Evolutionary conservation across 148 eudicot species (phyloP).

Genomic region (Camellia japonica): DNA sequence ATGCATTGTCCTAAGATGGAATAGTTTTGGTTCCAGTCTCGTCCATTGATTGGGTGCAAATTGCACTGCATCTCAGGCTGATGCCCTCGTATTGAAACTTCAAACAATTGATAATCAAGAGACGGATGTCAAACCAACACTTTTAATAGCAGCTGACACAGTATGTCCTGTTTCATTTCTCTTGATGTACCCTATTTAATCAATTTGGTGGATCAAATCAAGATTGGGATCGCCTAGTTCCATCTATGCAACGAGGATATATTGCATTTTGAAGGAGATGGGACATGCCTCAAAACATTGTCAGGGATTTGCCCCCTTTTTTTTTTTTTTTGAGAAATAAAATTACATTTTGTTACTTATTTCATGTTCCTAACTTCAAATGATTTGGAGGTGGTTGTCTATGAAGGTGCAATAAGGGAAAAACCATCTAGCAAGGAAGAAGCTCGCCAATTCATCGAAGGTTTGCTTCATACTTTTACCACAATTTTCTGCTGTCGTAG

Average conservation of each 20-base stretch:
- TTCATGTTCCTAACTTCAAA: slow-evolving; percentile 26
- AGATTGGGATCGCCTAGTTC: no score
- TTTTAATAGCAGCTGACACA: slow-evolving; percentile 75
- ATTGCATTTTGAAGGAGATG: slow-evolving; percentile 5
- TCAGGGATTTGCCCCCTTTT: not conserved
- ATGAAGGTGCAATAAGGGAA: slow-evolving; percentile 84
- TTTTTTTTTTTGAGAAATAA: not conserved
- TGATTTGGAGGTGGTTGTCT: slow-evolving; percentile 84
- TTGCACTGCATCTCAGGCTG: slow-evolving; percentile 58
- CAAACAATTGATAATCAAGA: slow-evolving; percentile 44
- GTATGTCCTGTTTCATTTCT: slow-evolving; percentile 46
- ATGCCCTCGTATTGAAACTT: slow-evolving; percentile 72
- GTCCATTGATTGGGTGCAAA: slow-evolving; percentile 11
- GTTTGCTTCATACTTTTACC: slow-evolving; percentile 30
- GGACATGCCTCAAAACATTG: slow-evolving; percentile 9
- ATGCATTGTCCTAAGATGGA: not conserved
- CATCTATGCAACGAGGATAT: no score
- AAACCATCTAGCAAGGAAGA: slow-evolving; percentile 82
- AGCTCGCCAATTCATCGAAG: slow-evolving; percentile 76
- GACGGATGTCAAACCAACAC: slow-evolving; percentile 56
- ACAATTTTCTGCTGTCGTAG: not conserved
- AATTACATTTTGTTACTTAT: not conserved
- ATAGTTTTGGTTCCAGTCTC: not conserved
- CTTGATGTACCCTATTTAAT: not conserved
- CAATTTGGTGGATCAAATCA: not conserved